Conservation (phyloP, 2,329 filamentous ascomycete genomes). For the Pseudocercospora vitis region DNA sequence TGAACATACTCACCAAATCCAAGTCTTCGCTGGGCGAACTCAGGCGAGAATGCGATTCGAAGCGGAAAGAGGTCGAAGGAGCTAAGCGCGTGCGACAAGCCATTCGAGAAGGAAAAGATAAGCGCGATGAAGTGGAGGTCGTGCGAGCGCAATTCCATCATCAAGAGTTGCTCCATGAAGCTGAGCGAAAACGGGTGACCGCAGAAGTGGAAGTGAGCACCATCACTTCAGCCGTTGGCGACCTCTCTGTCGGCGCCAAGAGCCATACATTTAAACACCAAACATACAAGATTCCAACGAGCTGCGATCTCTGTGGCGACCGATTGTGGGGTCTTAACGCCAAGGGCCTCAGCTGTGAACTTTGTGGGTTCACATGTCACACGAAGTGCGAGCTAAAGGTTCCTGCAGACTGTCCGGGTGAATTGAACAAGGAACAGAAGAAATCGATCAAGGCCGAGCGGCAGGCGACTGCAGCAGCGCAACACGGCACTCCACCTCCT, state of each 20-base stretch:
- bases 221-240: slow-evolving; percentile 86
- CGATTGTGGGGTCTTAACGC: slow-evolving; percentile 95
- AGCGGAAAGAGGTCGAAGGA: slow-evolving; percentile 78
- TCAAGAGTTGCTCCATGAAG: slow-evolving; percentile 80
- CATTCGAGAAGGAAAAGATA: slow-evolving; percentile 79
- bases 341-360: slow-evolving; percentile 92
- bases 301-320: slow-evolving; percentile 95
- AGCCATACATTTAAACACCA: slow-evolving; percentile 99
- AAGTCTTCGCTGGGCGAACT: slow-evolving; percentile 80
- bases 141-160: slow-evolving; percentile 79
- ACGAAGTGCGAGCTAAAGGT: slow-evolving; percentile 99
- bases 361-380: slow-evolving; percentile 97
- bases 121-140: slow-evolving; percentile 82
- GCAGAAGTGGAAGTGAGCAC: slow-evolving; percentile 92
- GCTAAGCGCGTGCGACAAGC: slow-evolving; percentile 71
- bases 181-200: slow-evolving; percentile 79
- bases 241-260: slow-evolving; percentile 86
- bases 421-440: slow-evolving; percentile 89
- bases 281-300: slow-evolving; percentile 98
- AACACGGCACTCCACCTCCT: slow-evolving; percentile 29
- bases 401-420: slow-evolving; percentile 89
- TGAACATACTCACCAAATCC: slow-evolving; percentile 88
- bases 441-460: slow-evolving; percentile 88
- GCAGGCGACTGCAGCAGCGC: slow-evolving; percentile 71
- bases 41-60: slow-evolving; percentile 79